Evolutionary conservation across 164 flowering plant species (phyloP).

Genomic region (Vitis riparia): DNA sequence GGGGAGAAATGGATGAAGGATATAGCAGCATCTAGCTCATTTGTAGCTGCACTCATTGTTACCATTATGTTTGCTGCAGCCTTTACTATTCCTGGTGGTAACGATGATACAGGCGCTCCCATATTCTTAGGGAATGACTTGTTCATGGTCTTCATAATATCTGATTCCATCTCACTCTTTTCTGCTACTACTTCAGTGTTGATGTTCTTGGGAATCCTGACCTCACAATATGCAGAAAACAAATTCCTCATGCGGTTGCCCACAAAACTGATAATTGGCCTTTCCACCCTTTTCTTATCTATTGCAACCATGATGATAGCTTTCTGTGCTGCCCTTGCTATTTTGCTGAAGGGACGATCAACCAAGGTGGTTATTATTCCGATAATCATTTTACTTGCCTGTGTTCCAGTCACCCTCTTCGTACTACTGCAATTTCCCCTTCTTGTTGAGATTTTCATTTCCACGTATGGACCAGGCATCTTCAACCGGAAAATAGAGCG

Average conservation of each 20-base stretch:
- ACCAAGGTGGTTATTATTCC: slow-evolving; percentile 10
- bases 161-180: slow-evolving; percentile 22
- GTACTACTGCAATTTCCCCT: slow-evolving; percentile 5
- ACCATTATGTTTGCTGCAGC: slow-evolving; percentile 26
- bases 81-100: slow-evolving; percentile 27
- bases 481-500: slow-evolving; percentile 6
- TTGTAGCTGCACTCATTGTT: slow-evolving; percentile 25
- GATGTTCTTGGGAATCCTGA: slow-evolving; percentile 22
- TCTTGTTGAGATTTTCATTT: not conserved
- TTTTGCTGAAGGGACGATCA: slow-evolving; percentile 6
- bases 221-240: slow-evolving; percentile 20
- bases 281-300: slow-evolving; percentile 23
- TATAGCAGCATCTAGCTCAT: slow-evolving; percentile 6
- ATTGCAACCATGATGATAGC: slow-evolving; percentile 24
- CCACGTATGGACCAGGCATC: slow-evolving; percentile 16
- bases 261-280: slow-evolving; percentile 14
- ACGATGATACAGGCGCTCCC: slow-evolving; percentile 2
- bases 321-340: slow-evolving; percentile 18
- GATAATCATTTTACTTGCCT: not conserved
- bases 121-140: not conserved
- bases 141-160: slow-evolving; percentile 14
- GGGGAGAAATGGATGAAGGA: slow-evolving; percentile 29
- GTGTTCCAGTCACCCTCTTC: slow-evolving; percentile 10
- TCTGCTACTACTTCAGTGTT: slow-evolving; percentile 19
- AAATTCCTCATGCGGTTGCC: slow-evolving; percentile 25